Percentiles rank a stretch among this genome's conserved stretches.
phyloP scores from a whole-genome alignment of 345 rosid genomes.

The Mallotus nudiflorus region DNA sequence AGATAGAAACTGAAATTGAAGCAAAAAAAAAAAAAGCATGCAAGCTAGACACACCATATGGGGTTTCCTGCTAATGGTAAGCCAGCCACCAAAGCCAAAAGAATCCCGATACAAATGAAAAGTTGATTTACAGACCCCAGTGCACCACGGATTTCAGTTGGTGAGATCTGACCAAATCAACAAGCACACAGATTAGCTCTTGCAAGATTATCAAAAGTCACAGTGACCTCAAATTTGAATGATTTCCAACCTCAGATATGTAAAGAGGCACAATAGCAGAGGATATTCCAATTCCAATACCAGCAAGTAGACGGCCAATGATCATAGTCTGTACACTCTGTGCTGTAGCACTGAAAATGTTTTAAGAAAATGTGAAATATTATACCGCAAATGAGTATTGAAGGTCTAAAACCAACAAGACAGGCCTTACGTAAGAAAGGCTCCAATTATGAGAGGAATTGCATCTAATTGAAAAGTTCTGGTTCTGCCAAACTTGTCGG shows the following conservation, averaged over 20 bases:
- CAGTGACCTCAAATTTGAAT: conserved; percentile 1
- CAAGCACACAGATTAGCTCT: conserved; percentile 5
- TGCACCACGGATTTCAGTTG: conserved; percentile 97
- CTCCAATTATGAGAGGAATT: conserved; percentile 83
- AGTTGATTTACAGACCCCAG: conserved; percentile 97
- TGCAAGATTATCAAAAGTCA: conserved; percentile 4
- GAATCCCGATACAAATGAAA: conserved; percentile 93
- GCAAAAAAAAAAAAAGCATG: neutral
- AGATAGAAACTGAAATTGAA: neutral
- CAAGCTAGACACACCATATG: conserved; percentile 52
- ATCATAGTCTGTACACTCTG: conserved; percentile 90
- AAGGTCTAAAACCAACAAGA: conserved; percentile 6
- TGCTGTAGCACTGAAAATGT: conserved; percentile 71
- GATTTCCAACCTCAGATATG: conserved; percentile 79
- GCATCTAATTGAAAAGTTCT: conserved; percentile 92
- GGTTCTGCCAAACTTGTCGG: conserved; percentile 95
- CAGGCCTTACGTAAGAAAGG: conserved; percentile 66
- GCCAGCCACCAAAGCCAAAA: conserved; percentile 94
- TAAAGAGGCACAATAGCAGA: conserved; percentile 97
- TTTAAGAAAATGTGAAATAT: conserved; percentile 20
- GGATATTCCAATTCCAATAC: conserved; percentile 95
- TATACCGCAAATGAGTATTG: conserved; percentile 6
- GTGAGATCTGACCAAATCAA: conserved; percentile 72
- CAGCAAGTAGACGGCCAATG: conserved; percentile 93
- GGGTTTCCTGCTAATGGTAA: conserved; percentile 92